Evolutionary conservation across 495 filamentous ascomycete species (phyloP), one percentile per base, ranked within the genome.

Genomic region (Cercophora scortea): DNA sequence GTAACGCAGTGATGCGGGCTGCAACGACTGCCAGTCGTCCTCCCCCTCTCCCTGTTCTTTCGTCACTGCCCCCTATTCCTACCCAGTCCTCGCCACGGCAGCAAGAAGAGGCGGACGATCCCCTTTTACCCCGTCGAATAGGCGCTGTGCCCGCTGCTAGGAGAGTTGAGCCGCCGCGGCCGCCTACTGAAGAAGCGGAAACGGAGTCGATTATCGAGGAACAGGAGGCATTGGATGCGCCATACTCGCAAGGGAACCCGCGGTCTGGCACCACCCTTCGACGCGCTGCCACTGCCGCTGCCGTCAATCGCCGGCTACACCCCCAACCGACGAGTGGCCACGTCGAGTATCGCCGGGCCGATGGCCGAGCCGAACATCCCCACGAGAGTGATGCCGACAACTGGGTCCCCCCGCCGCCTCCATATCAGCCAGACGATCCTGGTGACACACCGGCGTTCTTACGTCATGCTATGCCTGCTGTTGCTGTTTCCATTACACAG

Each of bases 401-500:
- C 54, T 96, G 90, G 90, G 88, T 91, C 7, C 87, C 90, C 18
- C 90, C 90, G 0, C 90, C 90, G n/a, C 90, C 90, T 11, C 88
- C 89, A 8, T 96, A 96, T 59, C 79, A 82, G 16, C 81, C 79
- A 12, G 82, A 89, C 12, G 73, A 86, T 33, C 84, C 88, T 6
- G 74, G 67, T 15, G 76, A 77, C 45, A 47, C 73, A 18, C 78
- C 78, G 10, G 66, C 63, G 9, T 78, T 76, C 49, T 53, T 78
- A n/a, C 71, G 73, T 16, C 63, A 71, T 35, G 47, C 59, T 47
- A 57, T 72, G 43, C 55, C 70, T 32, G 61, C 69, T 44, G 57
- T 64, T 50, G 55, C 57, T 39, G 63, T 38, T 39, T 8, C 38
- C n/a, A 32, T 4, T 34, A 6, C 19, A 8, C 45, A 11, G 34